Base-by-base conservation (phyloP, 345 rosid genomes). In the Sonneratia alba region DNA sequence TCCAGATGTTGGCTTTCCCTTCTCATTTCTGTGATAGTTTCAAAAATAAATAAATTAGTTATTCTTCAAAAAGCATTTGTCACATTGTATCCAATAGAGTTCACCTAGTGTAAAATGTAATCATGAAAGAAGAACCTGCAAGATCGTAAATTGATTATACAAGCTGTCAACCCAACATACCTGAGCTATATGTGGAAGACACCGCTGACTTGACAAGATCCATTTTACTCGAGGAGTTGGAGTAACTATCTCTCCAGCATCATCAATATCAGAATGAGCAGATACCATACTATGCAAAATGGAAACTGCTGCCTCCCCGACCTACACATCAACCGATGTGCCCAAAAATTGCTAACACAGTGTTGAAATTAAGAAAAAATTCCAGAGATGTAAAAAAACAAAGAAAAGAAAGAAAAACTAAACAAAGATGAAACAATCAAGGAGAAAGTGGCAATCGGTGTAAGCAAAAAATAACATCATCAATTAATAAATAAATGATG, bases 141-240 rank as follows among this genome's bases (percentile, higher is more conserved):
- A 62, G 19, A 62, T 62, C 18, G 27, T 32, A 62, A 32, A 62
- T n/a, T 34, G 6, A 62, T 32, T 27, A 3, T 62, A 27, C 27
- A 62, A 10, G 66, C 7, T 27, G 38, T 57, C 63, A 57, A 61
- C 36, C 14, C 36, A 71, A 64, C 70, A 64, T 74, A 95, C 99
- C 98, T 95, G 98, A 32, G 99, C 94, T 79, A 95, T 88, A 81
- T 95, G 98, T 51, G 99, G 99, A 77, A 92, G 91, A 84, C 98
- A 95, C 51, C 98, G 98, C 3, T 89, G 78, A 82, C 99, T 95
- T 81, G 99, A 95, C 82, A 95, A 77, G 70, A 95, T 95, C 73
- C 96, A 57, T 77, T 95, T 95, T 65, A 95, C 99, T 84, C 92
- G 86, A 49, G 99, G 99, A 66, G 99, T 95, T 78, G 99, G 99